Conservation (phyloP, 2,329 filamentous ascomycete genomes). For the Xylaria sp. region DNA sequence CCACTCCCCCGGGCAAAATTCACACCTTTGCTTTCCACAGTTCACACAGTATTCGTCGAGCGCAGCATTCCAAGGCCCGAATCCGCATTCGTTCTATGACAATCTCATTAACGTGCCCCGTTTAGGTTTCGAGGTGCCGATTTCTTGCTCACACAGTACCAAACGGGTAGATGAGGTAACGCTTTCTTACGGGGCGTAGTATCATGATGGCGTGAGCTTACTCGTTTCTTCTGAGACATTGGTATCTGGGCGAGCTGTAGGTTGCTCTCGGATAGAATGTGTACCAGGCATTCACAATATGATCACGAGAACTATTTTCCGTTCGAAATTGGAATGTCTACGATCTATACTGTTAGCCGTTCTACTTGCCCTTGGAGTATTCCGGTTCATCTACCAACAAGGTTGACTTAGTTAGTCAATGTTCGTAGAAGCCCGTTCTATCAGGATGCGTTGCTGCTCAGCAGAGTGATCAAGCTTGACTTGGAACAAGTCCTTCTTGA, state of each 20-base stretch:
- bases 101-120: conserved; percentile 11
- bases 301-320: conserved; percentile 10
- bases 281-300: conserved; percentile 16
- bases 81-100: conserved; percentile 14
- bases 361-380: not conserved
- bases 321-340: conserved; percentile 23
- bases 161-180: not conserved
- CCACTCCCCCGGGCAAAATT: not conserved
- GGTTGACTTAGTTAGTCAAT: not conserved
- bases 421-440: conserved; percentile 1
- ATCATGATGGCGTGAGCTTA: not conserved
- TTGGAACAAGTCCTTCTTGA: conserved; percentile 20
- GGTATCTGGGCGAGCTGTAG: not conserved
- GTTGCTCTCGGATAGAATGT: conserved; percentile 7
- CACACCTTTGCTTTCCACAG: conserved; percentile 6
- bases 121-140: not conserved
- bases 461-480: conserved; percentile 15
- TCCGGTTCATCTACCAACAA: conserved; percentile 23
- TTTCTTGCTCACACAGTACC: conserved; percentile 29
- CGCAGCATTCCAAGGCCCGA: conserved; percentile 4
- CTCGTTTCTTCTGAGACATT: conserved; percentile 21
- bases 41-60: conserved; percentile 2
- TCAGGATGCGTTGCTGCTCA: conserved; percentile 8
- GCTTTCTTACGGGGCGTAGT: not conserved
- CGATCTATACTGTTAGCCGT: conserved; percentile 24